Evolutionary conservation across 2,329 filamentous ascomycete genomes (phyloP).

Genomic region (Colletotrichum higginsianum): DNA sequence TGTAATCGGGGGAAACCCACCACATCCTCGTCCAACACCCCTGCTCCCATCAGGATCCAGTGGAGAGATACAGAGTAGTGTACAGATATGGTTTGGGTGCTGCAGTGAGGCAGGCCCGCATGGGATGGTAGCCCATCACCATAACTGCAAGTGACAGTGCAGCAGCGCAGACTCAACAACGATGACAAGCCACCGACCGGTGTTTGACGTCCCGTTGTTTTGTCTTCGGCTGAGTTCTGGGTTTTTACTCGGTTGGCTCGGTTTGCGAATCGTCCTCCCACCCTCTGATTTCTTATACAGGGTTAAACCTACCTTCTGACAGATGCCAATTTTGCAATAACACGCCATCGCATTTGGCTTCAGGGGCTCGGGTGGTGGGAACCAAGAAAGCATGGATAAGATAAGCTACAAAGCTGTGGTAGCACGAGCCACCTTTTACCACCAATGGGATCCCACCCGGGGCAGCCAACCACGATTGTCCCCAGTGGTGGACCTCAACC

Average conservation of each 20-base stretch:
- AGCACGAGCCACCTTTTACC: not conserved
- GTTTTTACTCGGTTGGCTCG: not conserved
- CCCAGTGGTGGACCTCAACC: not conserved
- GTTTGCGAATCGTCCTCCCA: not conserved
- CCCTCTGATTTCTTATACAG: no score
- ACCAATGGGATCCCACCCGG: no score
- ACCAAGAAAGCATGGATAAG: not conserved
- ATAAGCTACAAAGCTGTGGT: not conserved
- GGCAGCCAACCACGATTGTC: not conserved
- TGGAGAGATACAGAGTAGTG: not conserved
- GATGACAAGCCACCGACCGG: no score
- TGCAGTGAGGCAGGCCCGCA: no score
- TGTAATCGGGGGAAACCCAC: slow-evolving; percentile 34
- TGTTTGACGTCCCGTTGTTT: not conserved
- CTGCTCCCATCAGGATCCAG: slow-evolving; percentile 12
- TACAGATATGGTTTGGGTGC: no score
- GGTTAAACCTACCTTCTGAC: not conserved
- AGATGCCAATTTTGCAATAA: not conserved
- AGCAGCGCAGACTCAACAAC: no score
- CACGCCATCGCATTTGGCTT: not conserved
- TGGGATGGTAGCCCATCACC: no score
- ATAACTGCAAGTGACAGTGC: no score
- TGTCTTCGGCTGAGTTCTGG: not conserved
- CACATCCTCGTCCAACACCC: slow-evolving; percentile 20
- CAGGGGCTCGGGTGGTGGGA: not conserved